A percentile compares a stretch with the other conserved stretches of the same genome.
phyloP scores from a whole-genome alignment of 164 flowering plant genomes.

The Akebia trifoliata region DNA sequence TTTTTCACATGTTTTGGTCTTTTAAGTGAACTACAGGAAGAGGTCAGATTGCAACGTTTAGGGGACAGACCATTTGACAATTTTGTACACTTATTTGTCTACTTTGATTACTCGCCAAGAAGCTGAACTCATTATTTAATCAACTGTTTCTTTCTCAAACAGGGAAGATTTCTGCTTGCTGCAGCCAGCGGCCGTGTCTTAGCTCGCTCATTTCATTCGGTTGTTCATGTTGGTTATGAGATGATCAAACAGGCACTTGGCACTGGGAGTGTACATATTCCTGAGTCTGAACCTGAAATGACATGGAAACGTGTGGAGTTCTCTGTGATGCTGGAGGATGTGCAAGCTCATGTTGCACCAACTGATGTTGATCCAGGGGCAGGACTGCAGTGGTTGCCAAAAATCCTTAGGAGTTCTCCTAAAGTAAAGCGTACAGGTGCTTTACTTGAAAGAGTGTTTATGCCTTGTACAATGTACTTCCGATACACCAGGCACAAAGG shows the following conservation, averaged over 20 bases:
- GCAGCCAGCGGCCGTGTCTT: constrained; percentile 97
- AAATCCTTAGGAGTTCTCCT: constrained; percentile 80
- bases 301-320: constrained; percentile 93
- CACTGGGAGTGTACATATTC: constrained; percentile 49
- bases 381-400: constrained; percentile 98
- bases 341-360: constrained; percentile 99
- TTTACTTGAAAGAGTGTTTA: constrained; percentile 93
- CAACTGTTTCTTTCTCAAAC: constrained; percentile 22
- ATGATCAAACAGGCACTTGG: constrained; percentile 94
- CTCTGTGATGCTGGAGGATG: constrained; percentile 96
- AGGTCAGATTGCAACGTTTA: too few relatives aligned
- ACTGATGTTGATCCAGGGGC: constrained; percentile 99
- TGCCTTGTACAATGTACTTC: constrained; percentile 99
- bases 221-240: constrained; percentile 85
- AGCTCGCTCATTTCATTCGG: constrained; percentile 95
- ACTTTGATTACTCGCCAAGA: too few relatives aligned
- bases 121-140: neutral
- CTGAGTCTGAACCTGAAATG: constrained; percentile 83
- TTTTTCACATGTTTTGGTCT: too few relatives aligned
- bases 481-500: constrained; percentile 98
- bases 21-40: too few relatives aligned
- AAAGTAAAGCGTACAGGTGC: constrained; percentile 99
- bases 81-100: too few relatives aligned
- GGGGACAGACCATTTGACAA: too few relatives aligned
- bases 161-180: constrained; percentile 99